phyloP scores from a whole-genome alignment of 2,329 filamentous ascomycete species.

The Pseudofabraea citricarpa region DNA sequence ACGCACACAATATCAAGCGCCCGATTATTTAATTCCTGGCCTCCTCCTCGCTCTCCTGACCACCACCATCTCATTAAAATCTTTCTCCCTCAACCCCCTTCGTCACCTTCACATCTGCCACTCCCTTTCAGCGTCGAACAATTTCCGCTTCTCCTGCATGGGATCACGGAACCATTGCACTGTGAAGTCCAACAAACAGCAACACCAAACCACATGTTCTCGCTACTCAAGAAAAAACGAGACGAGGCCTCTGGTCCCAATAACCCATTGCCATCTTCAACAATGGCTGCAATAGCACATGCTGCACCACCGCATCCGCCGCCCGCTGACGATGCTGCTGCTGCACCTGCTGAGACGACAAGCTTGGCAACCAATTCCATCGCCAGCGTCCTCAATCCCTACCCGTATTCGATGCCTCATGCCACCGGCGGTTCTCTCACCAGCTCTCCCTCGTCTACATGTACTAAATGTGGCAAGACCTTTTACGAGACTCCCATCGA shows the following conservation, averaged over 20 bases:
- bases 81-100: neutral
- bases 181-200: neutral
- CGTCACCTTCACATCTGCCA: no score
- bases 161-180: slow-evolving; percentile 2
- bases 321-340: slow-evolving; percentile 1
- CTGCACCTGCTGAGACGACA: slow-evolving; percentile 3
- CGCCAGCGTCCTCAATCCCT: neutral
- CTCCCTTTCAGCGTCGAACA: no score
- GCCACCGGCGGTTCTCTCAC: neutral
- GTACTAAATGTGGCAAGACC: slow-evolving; percentile 7
- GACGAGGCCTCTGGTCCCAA: slow-evolving; percentile 3
- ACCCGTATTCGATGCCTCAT: neutral
- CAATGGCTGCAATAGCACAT: slow-evolving; percentile 11
- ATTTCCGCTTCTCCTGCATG: neutral
- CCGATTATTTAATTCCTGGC: neutral
- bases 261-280: slow-evolving; percentile 1
- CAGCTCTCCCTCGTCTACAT: slow-evolving; percentile 4
- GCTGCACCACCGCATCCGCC: slow-evolving; percentile 2
- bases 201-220: neutral
- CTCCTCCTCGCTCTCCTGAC: neutral
- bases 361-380: neutral
- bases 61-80: neutral
- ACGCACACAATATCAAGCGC: no score
- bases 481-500: slow-evolving; percentile 8
- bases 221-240: neutral